phyloP scores from a whole-genome alignment of 1,139 yeast species.

The Yamadazyma sp. region DNA sequence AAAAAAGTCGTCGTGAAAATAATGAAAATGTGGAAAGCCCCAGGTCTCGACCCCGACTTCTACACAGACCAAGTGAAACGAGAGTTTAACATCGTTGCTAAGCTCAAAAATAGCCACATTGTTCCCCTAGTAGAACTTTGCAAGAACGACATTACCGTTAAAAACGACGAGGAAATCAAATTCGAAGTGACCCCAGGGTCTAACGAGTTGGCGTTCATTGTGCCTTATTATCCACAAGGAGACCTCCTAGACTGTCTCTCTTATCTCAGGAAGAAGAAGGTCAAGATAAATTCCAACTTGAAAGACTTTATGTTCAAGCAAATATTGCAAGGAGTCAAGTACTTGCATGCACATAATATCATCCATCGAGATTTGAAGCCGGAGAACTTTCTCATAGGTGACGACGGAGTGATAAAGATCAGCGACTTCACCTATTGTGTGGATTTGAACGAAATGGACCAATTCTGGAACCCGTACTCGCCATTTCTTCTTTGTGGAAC shows the following conservation, averaged over 20 bases:
- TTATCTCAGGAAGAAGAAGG: conserved; percentile 32
- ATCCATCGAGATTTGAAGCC: conserved; percentile 59
- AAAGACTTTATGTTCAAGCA: conserved; percentile 51
- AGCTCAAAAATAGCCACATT: conserved; percentile 30
- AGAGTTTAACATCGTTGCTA: conserved; percentile 31
- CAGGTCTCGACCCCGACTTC: conserved; percentile 16
- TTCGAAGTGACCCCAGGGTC: background rate
- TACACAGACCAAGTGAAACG: conserved; percentile 23
- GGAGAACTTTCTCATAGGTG: conserved; percentile 51
- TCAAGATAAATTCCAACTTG: conserved; percentile 28
- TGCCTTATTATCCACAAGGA: conserved; percentile 48
- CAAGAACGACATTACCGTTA: conserved; percentile 5
- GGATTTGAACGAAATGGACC: conserved; percentile 22
- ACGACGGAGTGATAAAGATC: conserved; percentile 44
- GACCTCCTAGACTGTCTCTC: conserved; percentile 48
- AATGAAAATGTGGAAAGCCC: conserved; percentile 19
- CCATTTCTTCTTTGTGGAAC: conserved; percentile 47
- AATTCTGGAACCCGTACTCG: conserved; percentile 19
- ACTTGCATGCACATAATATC: conserved; percentile 41
- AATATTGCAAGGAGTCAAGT: conserved; percentile 45
- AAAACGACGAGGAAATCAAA: background rate
- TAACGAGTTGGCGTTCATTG: conserved; percentile 26
- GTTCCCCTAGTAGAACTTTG: conserved; percentile 29
- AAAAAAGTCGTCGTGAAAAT: conserved; percentile 31
- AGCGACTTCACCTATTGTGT: conserved; percentile 56